Evolutionary conservation across 768 basidiomycete genomes (phyloP), one percentile per base, ranked within the genome.

Genomic region (Termitomyces eurrhizus): DNA sequence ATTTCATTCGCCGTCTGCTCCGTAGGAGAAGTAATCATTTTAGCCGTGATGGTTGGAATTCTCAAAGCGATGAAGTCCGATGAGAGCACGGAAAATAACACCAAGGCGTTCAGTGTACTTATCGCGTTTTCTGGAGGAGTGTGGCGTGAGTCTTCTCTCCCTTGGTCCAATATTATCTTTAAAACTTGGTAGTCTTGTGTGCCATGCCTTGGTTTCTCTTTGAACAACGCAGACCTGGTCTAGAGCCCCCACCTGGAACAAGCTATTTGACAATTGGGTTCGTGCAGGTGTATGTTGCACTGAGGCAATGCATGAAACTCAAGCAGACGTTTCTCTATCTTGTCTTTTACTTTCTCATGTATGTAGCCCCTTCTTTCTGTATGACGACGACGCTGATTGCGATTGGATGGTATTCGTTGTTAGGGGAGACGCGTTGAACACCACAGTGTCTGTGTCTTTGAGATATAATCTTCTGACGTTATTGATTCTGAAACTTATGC

Each of bases 61-160:
- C 73, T 91, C 21, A 83, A 88, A 68, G 88, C 79, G 0, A 68
- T 92, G 53, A 78, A 83, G 56, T 83, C 83, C 0, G 83, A 80
- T 41, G 77, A 76, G 63, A 90, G 82, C 66, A 80, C 80, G 0
- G 83, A 87, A 58, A 88, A 88, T 69, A 91, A 92, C 66, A 91
- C 88, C 3, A 86, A 80, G 63, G 86, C 86, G 3, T 87, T 92
- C 68, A 90, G 87, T 66, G 81, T 85, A 12, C 74, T 91, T n/a
- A 88, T 90, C 62, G 90, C 90, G 0, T 92, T 90, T 70, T 80
- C 88, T 18, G 89, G 89, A 1, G 89, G 82, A n/a, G 78, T 87
- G 8, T 92, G 90, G 89, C 62, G 87, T 87, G 69, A 52, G 85
- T 76, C 12, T 26, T 5, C 32, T 44, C 32, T 45, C 42, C 49